Percentiles rank a stretch among this genome's conserved stretches.
phyloP scores from a whole-genome alignment of 768 basidiomycete genomes.

The Phaeotremella skinneri region DNA sequence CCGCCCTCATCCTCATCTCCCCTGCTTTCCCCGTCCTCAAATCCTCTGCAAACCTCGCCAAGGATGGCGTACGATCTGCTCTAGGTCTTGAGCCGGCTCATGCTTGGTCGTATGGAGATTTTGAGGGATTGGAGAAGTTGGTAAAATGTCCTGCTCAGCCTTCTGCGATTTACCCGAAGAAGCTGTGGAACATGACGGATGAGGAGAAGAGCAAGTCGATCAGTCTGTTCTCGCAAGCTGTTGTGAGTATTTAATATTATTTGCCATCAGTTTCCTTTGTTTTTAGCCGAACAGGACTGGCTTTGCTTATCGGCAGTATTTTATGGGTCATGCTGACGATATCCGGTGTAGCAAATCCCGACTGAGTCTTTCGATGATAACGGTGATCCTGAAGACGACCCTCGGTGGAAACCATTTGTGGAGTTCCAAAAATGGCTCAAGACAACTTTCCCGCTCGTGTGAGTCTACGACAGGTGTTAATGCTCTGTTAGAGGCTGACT shows the following conservation, averaged over 20 bases:
- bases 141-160: slow-evolving; percentile 41
- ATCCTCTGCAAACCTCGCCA: not conserved
- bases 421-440: slow-evolving; percentile 47
- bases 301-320: too few relatives aligned
- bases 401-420: slow-evolving; percentile 49
- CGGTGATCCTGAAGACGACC: slow-evolving; percentile 49
- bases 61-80: not conserved
- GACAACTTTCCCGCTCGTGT: slow-evolving; percentile 44
- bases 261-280: not conserved
- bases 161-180: slow-evolving; percentile 33
- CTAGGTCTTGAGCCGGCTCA: not conserved
- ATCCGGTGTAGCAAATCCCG: slow-evolving; percentile 35
- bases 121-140: not conserved
- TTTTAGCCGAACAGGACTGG: not conserved
- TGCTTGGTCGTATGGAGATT: not conserved
- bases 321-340: slow-evolving; percentile 5
- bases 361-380: slow-evolving; percentile 49
- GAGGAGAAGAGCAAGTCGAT: slow-evolving; percentile 31
- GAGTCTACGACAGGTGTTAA: slow-evolving; percentile 7
- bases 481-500: not conserved
- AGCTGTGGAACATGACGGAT: slow-evolving; percentile 31
- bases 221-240: slow-evolving; percentile 31
- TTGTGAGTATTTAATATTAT: slow-evolving; percentile 29
- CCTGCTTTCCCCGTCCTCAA: not conserved
- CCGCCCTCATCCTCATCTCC: not conserved